phyloP scores from a whole-genome alignment of 805 yeast genomes.

The Barnettozyma sp. region DNA sequence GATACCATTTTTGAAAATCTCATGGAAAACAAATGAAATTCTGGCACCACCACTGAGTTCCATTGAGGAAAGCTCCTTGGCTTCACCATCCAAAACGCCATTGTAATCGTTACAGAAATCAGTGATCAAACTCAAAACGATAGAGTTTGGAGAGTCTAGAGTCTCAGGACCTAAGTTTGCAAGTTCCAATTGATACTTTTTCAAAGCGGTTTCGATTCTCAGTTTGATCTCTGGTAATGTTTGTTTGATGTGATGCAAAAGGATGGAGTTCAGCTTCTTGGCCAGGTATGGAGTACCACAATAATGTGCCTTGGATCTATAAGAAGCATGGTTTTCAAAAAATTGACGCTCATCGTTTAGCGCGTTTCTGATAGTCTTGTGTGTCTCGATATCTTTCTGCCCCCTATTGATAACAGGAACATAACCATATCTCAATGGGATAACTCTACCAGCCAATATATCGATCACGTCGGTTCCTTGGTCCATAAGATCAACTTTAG shows the following conservation, averaged over 20 bases:
- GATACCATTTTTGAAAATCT: conserved; percentile 88
- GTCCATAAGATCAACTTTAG: conserved; percentile 96
- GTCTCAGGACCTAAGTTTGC: conserved; percentile 79
- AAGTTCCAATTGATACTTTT: conserved; percentile 79
- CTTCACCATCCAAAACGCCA: conserved; percentile 87
- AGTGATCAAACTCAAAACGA: conserved; percentile 85
- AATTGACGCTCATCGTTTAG: conserved; percentile 70
- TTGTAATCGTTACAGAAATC: conserved; percentile 88
- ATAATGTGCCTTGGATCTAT: conserved; percentile 86
- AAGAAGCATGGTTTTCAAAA: conserved; percentile 86
- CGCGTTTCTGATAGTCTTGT: conserved; percentile 85
- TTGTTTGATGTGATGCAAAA: conserved; percentile 82
- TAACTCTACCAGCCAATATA: conserved; percentile 89
- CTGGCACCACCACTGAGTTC: conserved; percentile 98
- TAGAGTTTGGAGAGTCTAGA: conserved; percentile 81
- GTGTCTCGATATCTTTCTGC: conserved; percentile 87
- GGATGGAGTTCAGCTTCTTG: conserved; percentile 78
- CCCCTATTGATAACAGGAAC: conserved; percentile 97
- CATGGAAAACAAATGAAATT: conserved; percentile 94
- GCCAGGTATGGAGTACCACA: conserved; percentile 99
- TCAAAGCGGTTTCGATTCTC: conserved; percentile 77
- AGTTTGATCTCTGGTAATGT: conserved; percentile 90
- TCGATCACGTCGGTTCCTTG: conserved; percentile 96
- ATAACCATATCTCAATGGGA: conserved; percentile 91
- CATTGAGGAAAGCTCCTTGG: conserved; percentile 77